Evolutionary conservation across 1,284 basidiomycete species (phyloP).

Genomic region (Apiotrichum porosum): DNA sequence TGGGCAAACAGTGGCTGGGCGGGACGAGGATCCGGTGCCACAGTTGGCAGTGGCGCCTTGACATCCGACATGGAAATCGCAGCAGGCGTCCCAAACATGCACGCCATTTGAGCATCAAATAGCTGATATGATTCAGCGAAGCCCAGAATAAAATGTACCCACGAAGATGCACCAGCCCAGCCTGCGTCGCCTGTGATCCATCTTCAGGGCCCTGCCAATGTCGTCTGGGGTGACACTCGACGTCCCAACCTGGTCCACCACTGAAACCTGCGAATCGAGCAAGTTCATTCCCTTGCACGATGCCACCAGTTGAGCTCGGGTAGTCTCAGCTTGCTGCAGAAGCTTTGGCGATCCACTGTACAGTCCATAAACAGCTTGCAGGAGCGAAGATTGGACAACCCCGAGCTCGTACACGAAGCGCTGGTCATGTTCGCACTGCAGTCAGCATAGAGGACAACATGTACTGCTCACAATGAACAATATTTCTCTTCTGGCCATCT

Average conservation of each 20-base stretch:
- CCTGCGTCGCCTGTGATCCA: slow-evolving; percentile 16
- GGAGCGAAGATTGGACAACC: slow-evolving; percentile 18
- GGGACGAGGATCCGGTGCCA: neutral
- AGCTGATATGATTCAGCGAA: slow-evolving; percentile 10
- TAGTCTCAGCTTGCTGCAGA: slow-evolving; percentile 20
- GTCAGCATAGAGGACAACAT: neutral
- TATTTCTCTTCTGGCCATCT: slow-evolving; percentile 19
- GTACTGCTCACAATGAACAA: slow-evolving; percentile 19
- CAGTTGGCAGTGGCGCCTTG: slow-evolving; percentile 4
- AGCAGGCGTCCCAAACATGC: slow-evolving; percentile 17
- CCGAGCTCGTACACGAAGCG: slow-evolving; percentile 19
- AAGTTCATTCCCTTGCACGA: slow-evolving; percentile 22
- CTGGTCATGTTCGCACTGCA: slow-evolving; percentile 22
- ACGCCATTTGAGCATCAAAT: slow-evolving; percentile 19
- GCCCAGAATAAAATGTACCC: slow-evolving; percentile 3
- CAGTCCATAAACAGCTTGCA: slow-evolving; percentile 19
- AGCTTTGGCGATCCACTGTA: slow-evolving; percentile 22
- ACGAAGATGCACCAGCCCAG: slow-evolving; percentile 28
- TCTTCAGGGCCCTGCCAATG: slow-evolving; percentile 11
- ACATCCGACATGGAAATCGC: slow-evolving; percentile 17
- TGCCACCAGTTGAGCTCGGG: slow-evolving; percentile 12
- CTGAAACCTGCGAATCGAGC: slow-evolving; percentile 14
- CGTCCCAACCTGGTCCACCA: slow-evolving; percentile 6
- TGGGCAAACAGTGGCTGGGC: slow-evolving; percentile 5
- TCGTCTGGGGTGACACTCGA: slow-evolving; percentile 5